Evolutionary conservation across 805 yeast species (phyloP).

Genomic region (Yamadazyma akitaensis): DNA sequence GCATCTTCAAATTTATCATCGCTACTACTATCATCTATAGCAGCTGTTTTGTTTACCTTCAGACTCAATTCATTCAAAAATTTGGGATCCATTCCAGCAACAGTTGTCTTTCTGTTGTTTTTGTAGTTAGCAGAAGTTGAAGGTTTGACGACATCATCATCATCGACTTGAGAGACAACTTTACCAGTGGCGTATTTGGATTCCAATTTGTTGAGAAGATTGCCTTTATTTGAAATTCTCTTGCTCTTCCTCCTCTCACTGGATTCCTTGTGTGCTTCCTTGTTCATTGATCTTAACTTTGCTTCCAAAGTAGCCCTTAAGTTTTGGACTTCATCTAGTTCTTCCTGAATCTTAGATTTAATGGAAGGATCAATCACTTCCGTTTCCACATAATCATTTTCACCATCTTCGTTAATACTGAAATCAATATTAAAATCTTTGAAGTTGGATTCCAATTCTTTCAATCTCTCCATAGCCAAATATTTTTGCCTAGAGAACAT

Average conservation of each 20-base stretch:
- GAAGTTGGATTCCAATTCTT: constrained; percentile 64
- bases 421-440: constrained; percentile 63
- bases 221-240: constrained; percentile 10
- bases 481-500: constrained; percentile 56
- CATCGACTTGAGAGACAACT: constrained; percentile 20
- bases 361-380: constrained; percentile 33
- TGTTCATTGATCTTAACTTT: constrained; percentile 29
- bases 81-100: constrained; percentile 43
- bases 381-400: constrained; percentile 4
- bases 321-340: constrained; percentile 40
- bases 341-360: constrained; percentile 37
- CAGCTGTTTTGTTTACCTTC: constrained; percentile 43
- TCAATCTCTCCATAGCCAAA: constrained; percentile 68
- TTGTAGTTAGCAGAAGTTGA: constrained; percentile 18
- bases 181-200: constrained; percentile 46
- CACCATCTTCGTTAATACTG: constrained; percentile 16
- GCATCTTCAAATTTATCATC: constrained; percentile 16
- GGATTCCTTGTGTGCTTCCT: constrained; percentile 9
- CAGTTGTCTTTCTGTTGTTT: constrained; percentile 29
- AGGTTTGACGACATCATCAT: constrained; percentile 10
- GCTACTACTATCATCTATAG: constrained; percentile 27
- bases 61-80: constrained; percentile 53
- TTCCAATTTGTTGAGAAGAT: constrained; percentile 34
- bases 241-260: constrained; percentile 13
- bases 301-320: constrained; percentile 38